phyloP scores from a whole-genome alignment of 306 rosid species.

The Dryas alaskensis region DNA sequence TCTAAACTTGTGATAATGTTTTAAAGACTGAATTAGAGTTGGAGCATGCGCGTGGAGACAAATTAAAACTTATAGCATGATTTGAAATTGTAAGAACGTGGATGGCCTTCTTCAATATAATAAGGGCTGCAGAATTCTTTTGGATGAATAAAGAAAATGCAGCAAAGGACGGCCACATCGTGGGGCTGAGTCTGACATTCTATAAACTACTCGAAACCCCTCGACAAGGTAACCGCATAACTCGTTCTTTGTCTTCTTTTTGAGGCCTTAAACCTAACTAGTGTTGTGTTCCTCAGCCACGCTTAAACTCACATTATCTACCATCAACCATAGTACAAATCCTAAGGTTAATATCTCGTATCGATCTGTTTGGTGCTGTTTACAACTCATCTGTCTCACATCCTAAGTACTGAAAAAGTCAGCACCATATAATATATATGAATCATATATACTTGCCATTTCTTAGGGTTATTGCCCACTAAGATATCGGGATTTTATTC shows the following conservation, averaged over 20 bases:
- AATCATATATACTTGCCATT: background rate
- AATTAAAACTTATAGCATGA: conserved; percentile 32
- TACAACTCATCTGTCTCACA: conserved; percentile 2
- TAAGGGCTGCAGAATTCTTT: conserved; percentile 28
- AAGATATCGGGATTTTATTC: no score
- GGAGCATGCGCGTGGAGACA: background rate
- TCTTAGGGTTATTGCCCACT: no score
- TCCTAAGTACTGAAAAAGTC: conserved; percentile 2
- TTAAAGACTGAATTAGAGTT: conserved; percentile 17
- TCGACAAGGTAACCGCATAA: conserved; percentile 58
- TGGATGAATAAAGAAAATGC: conserved; percentile 32
- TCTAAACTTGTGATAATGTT: conserved; percentile 24
- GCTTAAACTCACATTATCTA: background rate
- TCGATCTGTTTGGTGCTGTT: background rate
- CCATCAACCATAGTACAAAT: conserved; percentile 1
- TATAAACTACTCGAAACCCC: conserved; percentile 26
- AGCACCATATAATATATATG: background rate
- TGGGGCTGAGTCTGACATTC: conserved; percentile 56
- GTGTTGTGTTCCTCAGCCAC: background rate
- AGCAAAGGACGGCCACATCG: conserved; percentile 58
- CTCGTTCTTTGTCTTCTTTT: conserved; percentile 47
- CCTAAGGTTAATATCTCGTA: background rate
- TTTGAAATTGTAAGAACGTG: conserved; percentile 58
- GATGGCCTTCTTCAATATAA: conserved; percentile 41
- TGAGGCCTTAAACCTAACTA: conserved; percentile 23